Base-by-base conservation (phyloP, 352 stramenopile genomes). In the Phytophthora agathidicida region DNA sequence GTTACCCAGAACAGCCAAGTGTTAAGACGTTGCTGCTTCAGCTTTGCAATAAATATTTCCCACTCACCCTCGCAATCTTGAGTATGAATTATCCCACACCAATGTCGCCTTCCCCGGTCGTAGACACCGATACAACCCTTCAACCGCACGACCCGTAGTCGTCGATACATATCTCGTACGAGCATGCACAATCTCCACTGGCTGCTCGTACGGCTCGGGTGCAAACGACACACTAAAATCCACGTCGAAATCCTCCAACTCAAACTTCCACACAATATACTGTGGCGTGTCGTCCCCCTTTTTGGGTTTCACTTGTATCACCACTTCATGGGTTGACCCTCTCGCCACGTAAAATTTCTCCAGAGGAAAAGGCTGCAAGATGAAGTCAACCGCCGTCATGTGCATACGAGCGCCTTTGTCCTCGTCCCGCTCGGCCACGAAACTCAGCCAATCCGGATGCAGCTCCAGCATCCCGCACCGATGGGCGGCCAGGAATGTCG, bases 321-420 rank as follows among this genome's bases (percentile, higher is more conserved):
- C 51, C 0, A 71, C 45, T 36, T 92, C 78, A 49, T 91, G 77
- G 5, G 54, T 57, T 5, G 84, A 88, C 1, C 80, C 80, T 68
- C 62, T 69, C 14, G 71, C 14, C 6, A 71, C 53, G 37, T 65
- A 61, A 35, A 88, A 71, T 57, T 89, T 89, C 45, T 91, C 80
- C 49, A 82, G 74, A 0, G 77, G 70, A 60, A 94, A 92, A 13
- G 84, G 82, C 70, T 94, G 84, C 36, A 92, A 46, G 49, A 94
- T 89, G 61, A 94, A 94, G 49, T 90, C 82, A 48, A 94, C 85
- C 1, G 84, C 82, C 1, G 82, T 94, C 82, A 94, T 92, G 24
- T 87, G 78, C 30, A 83, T 74, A 10, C 74, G 63, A 33, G 66
- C 73, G 7, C 66, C 75, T 53, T 71, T 83, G 27, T 73, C 75